Base-by-base conservation (phyloP, 805 yeast genomes). In the Wickerhamiella nectarea region DNA sequence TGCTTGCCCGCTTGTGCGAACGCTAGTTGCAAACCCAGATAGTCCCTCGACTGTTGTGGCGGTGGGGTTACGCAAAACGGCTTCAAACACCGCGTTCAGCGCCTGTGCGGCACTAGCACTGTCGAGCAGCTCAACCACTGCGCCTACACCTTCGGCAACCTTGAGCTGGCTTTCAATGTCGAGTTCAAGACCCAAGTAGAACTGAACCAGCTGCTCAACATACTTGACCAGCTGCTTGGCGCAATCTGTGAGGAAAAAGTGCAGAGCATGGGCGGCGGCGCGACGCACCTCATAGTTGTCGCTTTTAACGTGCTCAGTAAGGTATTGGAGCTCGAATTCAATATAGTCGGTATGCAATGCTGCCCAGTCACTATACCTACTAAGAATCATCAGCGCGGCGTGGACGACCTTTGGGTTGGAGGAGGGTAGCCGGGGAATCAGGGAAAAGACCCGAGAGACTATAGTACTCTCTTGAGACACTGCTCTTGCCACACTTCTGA, bases 361-460 rank as follows among this genome's bases (percentile, higher is more conserved):
- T 0, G 97, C 84, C 96, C 98, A 91, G 63, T 81, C 85, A 1
- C 97, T 83, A 60, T 91, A 91, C 54, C 98, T 71, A n/a, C 98
- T 97, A 34, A 91, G 65, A 1, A 91, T 94, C 56, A 91, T 69
- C 0, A 95, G 85, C 1, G 94, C 86, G 6, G 97, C 93, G 57
- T 89, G 91, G 59, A 95, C 71, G 41, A 91, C 75, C 57, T 84
- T 83, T 17, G 80, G 77, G 56, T 84, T 86, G 51, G 83, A 89
- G 11, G 83, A 89, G 11, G 37, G 45, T 95, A 87, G 31, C 35
- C 38, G 20, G n/a, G 46, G 31, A 22, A 21, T 25, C 14, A 12
- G 10, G 25, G 15, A 34, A 15, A 44, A 44, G 14, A 44, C 35
- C 12, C 44, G 40, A 6, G 41, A 40, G 4, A 44, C 28, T 2